Evolutionary conservation across 106 monocot species (phyloP), one percentile per base, ranked within the genome.

Genomic region (Dendrobium catenatum): DNA sequence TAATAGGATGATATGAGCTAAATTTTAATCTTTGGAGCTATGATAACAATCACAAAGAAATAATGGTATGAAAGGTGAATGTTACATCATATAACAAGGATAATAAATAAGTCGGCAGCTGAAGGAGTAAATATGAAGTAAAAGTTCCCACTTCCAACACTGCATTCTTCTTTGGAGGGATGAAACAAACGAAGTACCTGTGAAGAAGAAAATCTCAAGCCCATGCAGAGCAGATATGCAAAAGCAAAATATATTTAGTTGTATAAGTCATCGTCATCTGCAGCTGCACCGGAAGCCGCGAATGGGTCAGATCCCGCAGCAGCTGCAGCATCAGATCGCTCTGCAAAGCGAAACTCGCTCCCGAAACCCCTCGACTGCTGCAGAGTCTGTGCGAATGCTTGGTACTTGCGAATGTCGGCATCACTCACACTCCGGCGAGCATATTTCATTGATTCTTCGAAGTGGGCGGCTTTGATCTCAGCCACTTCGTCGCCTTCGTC

Each of bases 331-430:
- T 92, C 91, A 0, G 92, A 84, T 31, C 86, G 90, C 7, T 92
- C 95, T 4, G 94, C 37, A 72, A 95, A 95, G 41, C 95, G 92
- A 87, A 95, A 95, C 75, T 95, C 95, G 20, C 79, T 85, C 6
- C 95, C 94, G 41, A 95, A 92, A 0, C 92, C 95, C 67, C 95
- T 86, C 0, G 95, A 95, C 74, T 95, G 95, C 86, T 95, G 95
- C 41, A 95, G 77, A 7, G 95, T 95, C 85, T 95, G 92, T 2
- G 95, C 94, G 49, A 94, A 94, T 70, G 94, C 94, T 80, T 94
- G 94, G 81, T 94, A 94, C 81, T 94, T 94, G 47, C 95, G 86
- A 75, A 95, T 90, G 42, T 95, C 95, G 5, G 95, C 95, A 81
- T 95, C 90, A 66, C 95, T 95, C 29, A 95, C 95, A 75, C 92